These are phyloP conservation scores for Vaccinium corymbosum DNA, from an alignment of 148 eudicot genomes.

Conservation along the genomic window DNA sequence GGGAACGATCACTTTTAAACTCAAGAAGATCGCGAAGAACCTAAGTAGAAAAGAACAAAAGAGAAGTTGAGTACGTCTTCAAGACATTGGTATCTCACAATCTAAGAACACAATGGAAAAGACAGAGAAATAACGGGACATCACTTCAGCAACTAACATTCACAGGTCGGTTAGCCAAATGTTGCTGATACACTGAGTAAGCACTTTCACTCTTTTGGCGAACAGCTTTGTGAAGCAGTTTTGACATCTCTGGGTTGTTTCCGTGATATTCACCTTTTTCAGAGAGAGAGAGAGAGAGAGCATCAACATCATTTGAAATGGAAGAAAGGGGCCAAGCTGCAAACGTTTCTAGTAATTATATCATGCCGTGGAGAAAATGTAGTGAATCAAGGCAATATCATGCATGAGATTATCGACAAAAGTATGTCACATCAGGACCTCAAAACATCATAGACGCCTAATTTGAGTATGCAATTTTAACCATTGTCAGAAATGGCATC, in stretches of 20 bases:
- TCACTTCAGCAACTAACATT: constrained; percentile 56
- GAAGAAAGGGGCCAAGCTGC: constrained; percentile 8
- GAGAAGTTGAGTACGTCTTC: constrained; percentile 5
- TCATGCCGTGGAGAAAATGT: background rate
- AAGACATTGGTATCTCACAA: background rate
- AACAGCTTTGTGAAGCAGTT: constrained; percentile 95
- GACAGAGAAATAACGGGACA: constrained; percentile 4
- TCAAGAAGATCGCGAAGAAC: constrained; percentile 95
- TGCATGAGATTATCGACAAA: background rate
- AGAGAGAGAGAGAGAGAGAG: constrained; percentile 14
- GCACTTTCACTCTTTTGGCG: constrained; percentile 95
- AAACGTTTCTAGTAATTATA: background rate
- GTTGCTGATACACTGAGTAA: constrained; percentile 94
- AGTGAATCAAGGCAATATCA: background rate
- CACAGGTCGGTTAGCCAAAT: constrained; percentile 93
- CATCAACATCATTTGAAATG: constrained; percentile 7
- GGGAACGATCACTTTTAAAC: constrained; percentile 79
- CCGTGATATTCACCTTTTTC: constrained; percentile 83
- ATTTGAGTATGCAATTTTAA: background rate
- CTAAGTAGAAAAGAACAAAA: constrained; percentile 31
- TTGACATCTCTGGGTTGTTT: constrained; percentile 99
- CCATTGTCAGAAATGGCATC: background rate
- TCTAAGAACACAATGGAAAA: background rate
- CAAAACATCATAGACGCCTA: background rate
- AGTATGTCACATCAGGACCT: background rate